Evolutionary conservation across 2,329 filamentous ascomycete genomes (phyloP).

Genomic region (Phaeosphaeria sp.): DNA sequence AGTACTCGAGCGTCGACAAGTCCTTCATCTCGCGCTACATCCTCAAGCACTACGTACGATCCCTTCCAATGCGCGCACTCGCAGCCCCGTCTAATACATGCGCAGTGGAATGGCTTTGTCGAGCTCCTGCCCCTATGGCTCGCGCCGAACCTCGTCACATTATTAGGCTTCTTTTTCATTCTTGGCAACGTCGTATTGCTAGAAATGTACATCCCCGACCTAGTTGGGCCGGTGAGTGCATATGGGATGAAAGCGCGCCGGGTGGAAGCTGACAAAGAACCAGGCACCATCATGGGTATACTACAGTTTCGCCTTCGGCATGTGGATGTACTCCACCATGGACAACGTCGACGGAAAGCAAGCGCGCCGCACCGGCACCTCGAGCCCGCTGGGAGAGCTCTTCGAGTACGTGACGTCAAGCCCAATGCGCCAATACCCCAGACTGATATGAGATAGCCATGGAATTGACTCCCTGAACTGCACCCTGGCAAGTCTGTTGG

Average conservation of each 20-base stretch:
- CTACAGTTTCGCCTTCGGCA: constrained; percentile 91
- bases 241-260: background rate
- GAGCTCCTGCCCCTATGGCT: constrained; percentile 93
- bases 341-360: constrained; percentile 99
- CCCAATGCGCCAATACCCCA: constrained; percentile 29
- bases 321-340: constrained; percentile 99
- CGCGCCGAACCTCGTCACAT: constrained; percentile 96
- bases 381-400: constrained; percentile 91
- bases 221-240: constrained; percentile 80
- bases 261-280: constrained; percentile 16
- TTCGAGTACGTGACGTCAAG: constrained; percentile 71
- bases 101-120: constrained; percentile 95
- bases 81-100: constrained; percentile 31
- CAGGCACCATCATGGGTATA: constrained; percentile 91
- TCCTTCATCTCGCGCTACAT: constrained; percentile 93
- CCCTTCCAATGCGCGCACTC: constrained; percentile 7
- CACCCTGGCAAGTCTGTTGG: constrained; percentile 87
- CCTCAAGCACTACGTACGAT: constrained; percentile 88
- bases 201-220: constrained; percentile 83
- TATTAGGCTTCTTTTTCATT: constrained; percentile 94
- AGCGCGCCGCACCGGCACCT: constrained; percentile 91
- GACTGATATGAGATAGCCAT: constrained; percentile 62
- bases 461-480: constrained; percentile 98
- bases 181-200: constrained; percentile 79
- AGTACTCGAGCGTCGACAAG: constrained; percentile 97